Evolutionary conservation across 768 basidiomycete genomes (phyloP), one percentile per base, ranked within the genome.

Genomic region (Holtermannia corniformis): DNA sequence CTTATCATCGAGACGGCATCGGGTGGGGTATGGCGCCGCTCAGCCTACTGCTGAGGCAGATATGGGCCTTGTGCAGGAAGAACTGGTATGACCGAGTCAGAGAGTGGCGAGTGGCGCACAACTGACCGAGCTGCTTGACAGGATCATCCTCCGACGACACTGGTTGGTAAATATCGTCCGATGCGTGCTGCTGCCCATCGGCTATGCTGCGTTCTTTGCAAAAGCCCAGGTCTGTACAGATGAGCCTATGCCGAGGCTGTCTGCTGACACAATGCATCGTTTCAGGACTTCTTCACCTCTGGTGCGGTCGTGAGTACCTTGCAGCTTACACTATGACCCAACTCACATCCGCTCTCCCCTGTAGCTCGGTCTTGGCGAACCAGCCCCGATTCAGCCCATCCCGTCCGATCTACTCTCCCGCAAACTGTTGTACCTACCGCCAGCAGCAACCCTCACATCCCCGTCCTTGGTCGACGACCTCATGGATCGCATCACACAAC

Each of bases 391-490:
- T 11, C 55, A 56, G 16, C 13, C 54, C 25, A 52, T 70, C 12
- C 49, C 58, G 5, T 13, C 54, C 7, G 48, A 52, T 19, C 54
- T 62, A 23, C 32, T 42, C 2, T 42, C 40, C n/a, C 43, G 46
- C 32, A 61, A 59, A 46, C 41, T 66, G 22, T 52, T 62, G 26
- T 87, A 86, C 86, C 79, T 80, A 0, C 85, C 86, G 60, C 78
- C 75, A 2, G 24, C 49, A 12, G 84, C 84, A 1, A 76, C 80
- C 52, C 79, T 80, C 12, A 75, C 74, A 1, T 78, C 78, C 46
- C 71, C 73, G 5, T 81, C 83, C 1, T 76, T 80, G 0, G 78
- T 84, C 3, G 64, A 68, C 26, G 76, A 79, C 32, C 79, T 88
- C 56, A 86, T 87, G 68, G 62, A 76, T 16, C 77, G 73, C 41